A percentile compares a stretch with the other conserved stretches of the same genome.
Evolutionary conservation across 176 grass and related monocot species (phyloP).

Genomic region (Otatea glauca): DNA sequence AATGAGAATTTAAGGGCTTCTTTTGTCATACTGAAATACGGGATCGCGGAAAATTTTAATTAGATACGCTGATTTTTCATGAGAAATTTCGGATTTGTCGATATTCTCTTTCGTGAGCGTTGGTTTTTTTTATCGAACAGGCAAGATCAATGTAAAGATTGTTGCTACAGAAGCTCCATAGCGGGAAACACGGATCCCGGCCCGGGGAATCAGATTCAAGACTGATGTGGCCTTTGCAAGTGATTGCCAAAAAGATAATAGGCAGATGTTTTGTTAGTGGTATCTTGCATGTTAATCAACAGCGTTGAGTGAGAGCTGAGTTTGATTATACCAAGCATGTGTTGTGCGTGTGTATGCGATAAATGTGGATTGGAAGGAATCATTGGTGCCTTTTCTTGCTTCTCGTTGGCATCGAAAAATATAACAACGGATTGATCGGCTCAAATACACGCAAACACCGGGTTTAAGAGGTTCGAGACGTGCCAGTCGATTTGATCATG

Average conservation of each 20-base stretch:
- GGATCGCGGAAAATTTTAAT: neutral
- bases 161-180: neutral
- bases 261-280: neutral
- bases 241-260: conserved; percentile 1
- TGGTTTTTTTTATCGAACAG: neutral
- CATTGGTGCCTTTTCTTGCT: neutral
- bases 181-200: neutral
- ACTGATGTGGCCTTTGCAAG: conserved; percentile 28
- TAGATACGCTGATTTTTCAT: neutral
- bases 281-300: conserved; percentile 28
- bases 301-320: neutral
- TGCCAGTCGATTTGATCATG: too few relatives aligned
- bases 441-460: too few relatives aligned
- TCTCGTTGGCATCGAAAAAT: neutral
- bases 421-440: too few relatives aligned
- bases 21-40: too few relatives aligned
- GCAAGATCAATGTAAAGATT: neutral
- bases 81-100: neutral
- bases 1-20: neutral
- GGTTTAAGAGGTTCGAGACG: too few relatives aligned
- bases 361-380: conserved; percentile 36
- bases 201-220: neutral
- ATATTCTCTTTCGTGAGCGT: neutral
- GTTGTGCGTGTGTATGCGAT: conserved; percentile 26
- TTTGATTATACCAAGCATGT: conserved; percentile 34